These are phyloP conservation scores for Trichoderma sp. DNA, from an alignment of 2,329 filamentous ascomycete species.

Conservation along the genomic window DNA sequence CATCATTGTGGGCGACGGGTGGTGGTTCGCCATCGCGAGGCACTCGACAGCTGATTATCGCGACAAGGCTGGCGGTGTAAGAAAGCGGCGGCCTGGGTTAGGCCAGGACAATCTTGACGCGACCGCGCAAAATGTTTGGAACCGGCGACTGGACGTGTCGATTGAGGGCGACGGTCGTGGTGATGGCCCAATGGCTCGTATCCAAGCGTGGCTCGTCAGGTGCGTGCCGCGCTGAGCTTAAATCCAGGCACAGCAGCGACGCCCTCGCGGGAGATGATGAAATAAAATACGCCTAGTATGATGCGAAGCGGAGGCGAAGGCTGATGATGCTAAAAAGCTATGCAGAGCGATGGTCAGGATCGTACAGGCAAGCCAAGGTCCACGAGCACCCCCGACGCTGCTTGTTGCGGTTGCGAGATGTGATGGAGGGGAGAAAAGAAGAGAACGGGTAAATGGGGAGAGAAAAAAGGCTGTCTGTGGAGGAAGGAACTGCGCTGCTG, in stretches of 20 bases:
- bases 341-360: not conserved
- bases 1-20: conserved; percentile 80
- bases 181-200: conserved; percentile 22
- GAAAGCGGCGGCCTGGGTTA: conserved; percentile 23
- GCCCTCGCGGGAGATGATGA: not conserved
- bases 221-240: conserved; percentile 18
- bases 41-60: conserved; percentile 26
- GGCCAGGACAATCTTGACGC: conserved; percentile 18
- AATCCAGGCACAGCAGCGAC: not conserved
- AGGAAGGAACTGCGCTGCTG: conserved; percentile 44
- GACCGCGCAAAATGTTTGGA: conserved; percentile 14
- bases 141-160: not conserved
- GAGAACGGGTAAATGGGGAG: conserved; percentile 42
- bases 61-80: conserved; percentile 27
- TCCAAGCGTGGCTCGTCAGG: not conserved
- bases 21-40: conserved; percentile 70
- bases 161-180: conserved; percentile 2
- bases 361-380: conserved; percentile 15
- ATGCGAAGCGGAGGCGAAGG: not conserved
- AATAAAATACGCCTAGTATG: not conserved
- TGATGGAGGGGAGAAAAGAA: conserved; percentile 39
- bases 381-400: conserved; percentile 36
- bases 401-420: conserved; percentile 29
- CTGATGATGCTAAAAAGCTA: conserved; percentile 22
- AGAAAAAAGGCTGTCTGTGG: conserved; percentile 44